Evolutionary conservation across 345 rosid genomes (phyloP), one percentile per base, ranked within the genome.

Genomic region (Cochlearia excelsa): DNA sequence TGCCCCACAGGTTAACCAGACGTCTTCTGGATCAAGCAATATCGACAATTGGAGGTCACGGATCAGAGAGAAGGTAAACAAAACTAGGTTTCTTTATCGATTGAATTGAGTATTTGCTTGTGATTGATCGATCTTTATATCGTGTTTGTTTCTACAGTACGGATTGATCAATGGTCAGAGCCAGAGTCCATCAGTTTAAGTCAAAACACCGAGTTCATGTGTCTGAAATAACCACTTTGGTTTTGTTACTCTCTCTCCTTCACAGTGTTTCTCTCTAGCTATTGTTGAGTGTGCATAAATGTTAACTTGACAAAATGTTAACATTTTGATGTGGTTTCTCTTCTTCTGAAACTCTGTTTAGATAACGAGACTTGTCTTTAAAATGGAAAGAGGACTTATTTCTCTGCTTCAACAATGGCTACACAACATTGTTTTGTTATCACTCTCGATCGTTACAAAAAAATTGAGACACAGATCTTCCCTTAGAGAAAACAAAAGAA

Each of bases 61-160:
- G 37, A 80, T 89, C 53, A 82, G 95, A 61, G 97, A 89, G 66
- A 93, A 93, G 97, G 99, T 93, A 79, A 54, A 47, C 9, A 23
- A 6, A 9, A 34, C 37, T 43, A 50, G 42, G 50, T 7, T 39
- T 48, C 42, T 56, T 42, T 1, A 7, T 56, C n/a, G 11, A 9
- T 27, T 62, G 7, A 62, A 49, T 63, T 4, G 4, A 11, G 45
- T 52, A 54, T 39, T 0, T 47, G 33, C 51, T 41, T 55, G 33
- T 27, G 34, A 33, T 6, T 48, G 10, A 56, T 34, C 7, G 27
- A 16, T 61, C 28, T 41, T 30, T 45, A 40, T 42, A 9, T 9
- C 7, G 5, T 2, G 8, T 9, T 50, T 46, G 50, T 33, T 62
- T 37, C n/a, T 26, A n/a, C 74, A 70, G 69, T 70, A 70, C 9